These are phyloP conservation scores for Fragilariopsis cylindrus DNA, from an alignment of 108 stramenopile genomes.

Conservation along the genomic window DNA sequence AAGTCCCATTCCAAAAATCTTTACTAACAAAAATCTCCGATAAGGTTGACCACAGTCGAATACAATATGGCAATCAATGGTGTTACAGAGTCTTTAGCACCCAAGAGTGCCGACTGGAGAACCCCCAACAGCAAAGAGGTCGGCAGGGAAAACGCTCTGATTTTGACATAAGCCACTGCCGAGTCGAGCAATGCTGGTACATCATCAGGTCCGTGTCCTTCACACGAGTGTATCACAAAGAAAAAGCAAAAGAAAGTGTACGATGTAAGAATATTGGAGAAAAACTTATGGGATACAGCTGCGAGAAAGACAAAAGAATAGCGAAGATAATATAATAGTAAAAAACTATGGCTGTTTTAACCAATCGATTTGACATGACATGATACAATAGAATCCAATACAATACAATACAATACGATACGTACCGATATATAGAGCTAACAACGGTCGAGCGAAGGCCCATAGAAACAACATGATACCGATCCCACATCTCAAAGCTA, in stretches of 20 bases:
- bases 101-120: constrained; percentile 77
- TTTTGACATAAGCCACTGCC: constrained; percentile 79
- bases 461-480: constrained; percentile 69
- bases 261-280: neutral
- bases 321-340: neutral
- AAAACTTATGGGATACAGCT: neutral
- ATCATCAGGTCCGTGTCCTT: constrained; percentile 58
- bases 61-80: constrained; percentile 76
- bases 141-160: constrained; percentile 84
- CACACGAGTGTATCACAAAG: neutral
- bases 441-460: constrained; percentile 58
- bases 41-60: constrained; percentile 68
- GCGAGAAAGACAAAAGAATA: neutral
- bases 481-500: constrained; percentile 67
- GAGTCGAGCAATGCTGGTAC: constrained; percentile 71
- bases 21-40: constrained; percentile 79
- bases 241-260: neutral
- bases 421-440: constrained; percentile 82
- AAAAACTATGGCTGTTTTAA: neutral
- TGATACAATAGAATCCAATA: neutral
- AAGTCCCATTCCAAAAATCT: constrained; percentile 61
- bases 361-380: too few species aligned
- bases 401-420: constrained; percentile 3
- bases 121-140: constrained; percentile 77
- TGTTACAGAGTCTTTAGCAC: constrained; percentile 85